phyloP scores from a whole-genome alignment of 768 basidiomycete genomes.

The Mycena rebaudengoi region DNA sequence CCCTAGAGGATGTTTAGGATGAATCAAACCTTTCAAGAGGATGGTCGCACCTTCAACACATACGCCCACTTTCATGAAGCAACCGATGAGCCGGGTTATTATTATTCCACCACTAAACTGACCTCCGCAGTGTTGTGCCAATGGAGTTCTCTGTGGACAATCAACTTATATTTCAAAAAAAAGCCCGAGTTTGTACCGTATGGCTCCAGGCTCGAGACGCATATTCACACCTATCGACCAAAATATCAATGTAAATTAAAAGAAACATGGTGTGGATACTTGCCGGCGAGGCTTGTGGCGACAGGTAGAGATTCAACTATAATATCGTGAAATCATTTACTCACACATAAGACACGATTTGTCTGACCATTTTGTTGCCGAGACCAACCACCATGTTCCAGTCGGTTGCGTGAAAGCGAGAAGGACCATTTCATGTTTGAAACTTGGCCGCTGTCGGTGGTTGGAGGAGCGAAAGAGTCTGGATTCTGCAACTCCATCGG shows the following conservation, averaged over 20 bases:
- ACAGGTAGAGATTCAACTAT: not conserved
- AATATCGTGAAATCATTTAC: not conserved
- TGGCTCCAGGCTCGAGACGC: constrained; percentile 44
- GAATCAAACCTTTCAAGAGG: not conserved
- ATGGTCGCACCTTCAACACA: constrained; percentile 49
- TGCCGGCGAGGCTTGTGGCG: not conserved
- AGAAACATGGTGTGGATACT: not conserved
- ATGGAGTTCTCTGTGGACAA: constrained; percentile 33
- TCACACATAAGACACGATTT: constrained; percentile 27
- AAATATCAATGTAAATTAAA: not conserved
- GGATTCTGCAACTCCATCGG: constrained; percentile 65
- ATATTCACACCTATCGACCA: constrained; percentile 23
- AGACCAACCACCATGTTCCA: constrained; percentile 73
- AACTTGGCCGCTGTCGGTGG: constrained; percentile 66
- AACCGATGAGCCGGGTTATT: constrained; percentile 22
- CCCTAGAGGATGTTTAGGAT: constrained; percentile 38
- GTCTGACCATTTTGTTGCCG: constrained; percentile 67
- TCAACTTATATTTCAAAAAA: not conserved
- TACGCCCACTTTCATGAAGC: constrained; percentile 55
- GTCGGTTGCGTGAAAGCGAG: constrained; percentile 64
- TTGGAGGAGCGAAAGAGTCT: constrained; percentile 66
- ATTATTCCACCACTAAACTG: constrained; percentile 32
- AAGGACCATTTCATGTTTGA: constrained; percentile 73
- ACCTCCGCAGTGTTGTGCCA: constrained; percentile 49
- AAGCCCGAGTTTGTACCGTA: constrained; percentile 38